A percentile compares a stretch with the other conserved stretches of the same genome.
phyloP scores from a whole-genome alignment of 257 asterid genomes.

The Nicotiana noctiflora region DNA sequence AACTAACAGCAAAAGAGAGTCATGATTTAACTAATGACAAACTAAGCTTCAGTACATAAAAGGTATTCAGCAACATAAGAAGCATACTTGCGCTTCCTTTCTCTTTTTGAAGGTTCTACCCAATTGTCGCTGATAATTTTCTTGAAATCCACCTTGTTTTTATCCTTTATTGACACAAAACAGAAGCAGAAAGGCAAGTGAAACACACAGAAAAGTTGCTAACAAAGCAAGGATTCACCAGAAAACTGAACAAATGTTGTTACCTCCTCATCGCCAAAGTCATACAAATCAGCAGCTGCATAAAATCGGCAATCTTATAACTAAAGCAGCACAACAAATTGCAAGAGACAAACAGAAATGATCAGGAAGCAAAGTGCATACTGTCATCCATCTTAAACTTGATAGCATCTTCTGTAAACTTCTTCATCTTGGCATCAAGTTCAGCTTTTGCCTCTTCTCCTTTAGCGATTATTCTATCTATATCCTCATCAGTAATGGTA shows the following conservation, averaged over 20 bases:
- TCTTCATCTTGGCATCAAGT: slow-evolving; percentile 99
- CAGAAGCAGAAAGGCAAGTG: not conserved
- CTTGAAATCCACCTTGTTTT: slow-evolving; percentile 87
- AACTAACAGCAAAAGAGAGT: slow-evolving; percentile 32
- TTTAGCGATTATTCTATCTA: slow-evolving; percentile 11
- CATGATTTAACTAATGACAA: not conserved
- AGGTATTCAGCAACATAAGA: slow-evolving; percentile 2
- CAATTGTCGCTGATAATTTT: slow-evolving; percentile 88
- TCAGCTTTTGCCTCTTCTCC: slow-evolving; percentile 52
- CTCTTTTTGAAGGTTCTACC: slow-evolving; percentile 91
- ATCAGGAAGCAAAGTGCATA: slow-evolving; percentile 29
- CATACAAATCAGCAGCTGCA: slow-evolving; percentile 97
- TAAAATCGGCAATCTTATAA: slow-evolving; percentile 14
- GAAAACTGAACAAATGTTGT: not conserved
- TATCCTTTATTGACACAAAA: slow-evolving; percentile 49
- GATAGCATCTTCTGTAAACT: slow-evolving; percentile 44
- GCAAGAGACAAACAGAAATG: not conserved
- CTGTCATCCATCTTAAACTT: slow-evolving; percentile 27
- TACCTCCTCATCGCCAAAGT: slow-evolving; percentile 94
- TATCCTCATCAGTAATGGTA: slow-evolving; percentile 32
- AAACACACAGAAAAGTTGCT: slow-evolving; percentile 4
- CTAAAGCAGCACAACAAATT: slow-evolving; percentile 8
- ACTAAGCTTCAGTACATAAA: not conserved
- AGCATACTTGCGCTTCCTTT: slow-evolving; percentile 94
- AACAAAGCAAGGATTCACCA: not conserved